Conservation (phyloP, 345 rosid species). For the Anacardium occidentale region DNA sequence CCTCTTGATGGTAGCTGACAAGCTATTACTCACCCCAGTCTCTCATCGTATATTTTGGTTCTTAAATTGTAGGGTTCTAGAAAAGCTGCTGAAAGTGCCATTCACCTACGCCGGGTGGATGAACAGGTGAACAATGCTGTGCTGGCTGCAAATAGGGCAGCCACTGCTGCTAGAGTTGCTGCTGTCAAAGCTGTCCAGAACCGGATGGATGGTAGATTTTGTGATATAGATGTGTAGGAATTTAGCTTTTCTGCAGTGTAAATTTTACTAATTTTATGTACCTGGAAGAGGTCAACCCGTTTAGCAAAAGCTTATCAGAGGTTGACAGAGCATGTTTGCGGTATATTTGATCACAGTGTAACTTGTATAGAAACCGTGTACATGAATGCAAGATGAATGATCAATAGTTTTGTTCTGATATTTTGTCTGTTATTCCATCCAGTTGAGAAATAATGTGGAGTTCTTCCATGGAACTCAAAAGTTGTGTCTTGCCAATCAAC, state of each 20-base stretch:
- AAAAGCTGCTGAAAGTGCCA: conserved; percentile 69
- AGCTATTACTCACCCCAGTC: not conserved
- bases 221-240: conserved; percentile 45
- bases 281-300: conserved; percentile 37
- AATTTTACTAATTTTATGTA: conserved; percentile 31
- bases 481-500: conserved; percentile 21
- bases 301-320: conserved; percentile 47
- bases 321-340: conserved; percentile 38
- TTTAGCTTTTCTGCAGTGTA: conserved; percentile 31
- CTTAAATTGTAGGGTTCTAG: conserved; percentile 60
- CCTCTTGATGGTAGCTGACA: not conserved
- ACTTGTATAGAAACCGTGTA: conserved; percentile 50
- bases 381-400: conserved; percentile 39
- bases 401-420: not conserved
- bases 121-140: conserved; percentile 74
- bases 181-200: conserved; percentile 94
- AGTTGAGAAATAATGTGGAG: conserved; percentile 18
- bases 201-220: conserved; percentile 86
- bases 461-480: conserved; percentile 16
- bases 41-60: not conserved
- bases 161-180: conserved; percentile 95
- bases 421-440: not conserved
- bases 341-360: conserved; percentile 32
- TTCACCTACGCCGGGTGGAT: conserved; percentile 56
- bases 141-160: conserved; percentile 76